Base-by-base conservation (phyloP, 2,329 filamentous ascomycete species). In the Penicillium corylophilum region DNA sequence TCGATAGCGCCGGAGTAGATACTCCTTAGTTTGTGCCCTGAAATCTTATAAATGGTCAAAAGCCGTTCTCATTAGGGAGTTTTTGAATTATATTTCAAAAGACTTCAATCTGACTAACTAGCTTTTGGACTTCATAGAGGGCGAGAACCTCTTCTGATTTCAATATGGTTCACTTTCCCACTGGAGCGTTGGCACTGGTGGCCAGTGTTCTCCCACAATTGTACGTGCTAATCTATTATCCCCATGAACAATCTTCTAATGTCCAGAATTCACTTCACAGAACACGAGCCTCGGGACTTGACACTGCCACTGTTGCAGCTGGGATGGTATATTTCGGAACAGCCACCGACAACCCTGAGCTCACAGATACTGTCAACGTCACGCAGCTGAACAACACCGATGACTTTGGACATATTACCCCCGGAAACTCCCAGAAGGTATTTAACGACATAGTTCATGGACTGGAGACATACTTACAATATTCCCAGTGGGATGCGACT, bases 391-490 rank as follows among this genome's bases (percentile, higher is more conserved):
- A 76, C 62, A 82, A 88, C 67, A 77, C 79, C 7, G 71, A 73
- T 42, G 82, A 86, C 62, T 88, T 87, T 61, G 85, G 85, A 28
- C 79, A 84, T 66, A 76, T 86, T 23, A 86, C 84, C 0, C 83
- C 84, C 0, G 82, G 80, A 44, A 88, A 88, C 65, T 77, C 79
- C 2, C 80, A 84, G 66, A 82, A 83, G 65, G 71, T 70, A 28
- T 12, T 28, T 10, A 3, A 28, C 12, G 26, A 10, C 3, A 8
- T 28, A 28, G 9, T 3, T 28, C 12, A 9, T 10, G 26, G 7
- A 10, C 9, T 28, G 9, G 26, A 28, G 12, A 8, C 8, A 2
- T 9, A 28, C 7, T 28, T 3, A 49, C 29, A 22, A 44, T 44
- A 6, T 44, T 3, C 45, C 10, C 60, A 83, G 76, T 89, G 84